Conservation (phyloP, 1,284 basidiomycete species). For the Cutaneotrichosporon curvatum region DNA sequence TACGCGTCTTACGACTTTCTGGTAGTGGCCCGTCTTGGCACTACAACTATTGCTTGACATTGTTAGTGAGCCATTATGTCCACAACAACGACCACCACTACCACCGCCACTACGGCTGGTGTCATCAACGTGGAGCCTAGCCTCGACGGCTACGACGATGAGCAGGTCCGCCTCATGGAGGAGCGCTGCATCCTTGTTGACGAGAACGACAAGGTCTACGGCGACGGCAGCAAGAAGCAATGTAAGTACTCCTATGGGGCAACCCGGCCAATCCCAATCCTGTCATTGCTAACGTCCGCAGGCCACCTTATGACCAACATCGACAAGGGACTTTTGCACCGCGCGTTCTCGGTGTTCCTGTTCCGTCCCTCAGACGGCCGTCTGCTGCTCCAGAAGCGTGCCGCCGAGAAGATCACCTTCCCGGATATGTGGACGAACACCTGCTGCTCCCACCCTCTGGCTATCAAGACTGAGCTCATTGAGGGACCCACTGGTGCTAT, state of each 20-base stretch:
- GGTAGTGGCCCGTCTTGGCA: no score
- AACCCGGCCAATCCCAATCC: no score
- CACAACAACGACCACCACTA: neutral
- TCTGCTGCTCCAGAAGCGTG: conserved; percentile 90
- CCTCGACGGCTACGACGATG: conserved; percentile 46
- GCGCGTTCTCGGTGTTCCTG: conserved; percentile 95
- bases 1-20: no score
- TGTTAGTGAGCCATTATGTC: neutral
- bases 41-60: no score
- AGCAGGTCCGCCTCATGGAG: conserved; percentile 76
- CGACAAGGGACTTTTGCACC: conserved; percentile 86
- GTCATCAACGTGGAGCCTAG: conserved; percentile 10
- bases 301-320: conserved; percentile 99
- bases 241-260: conserved; percentile 55
- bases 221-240: conserved; percentile 93
- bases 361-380: conserved; percentile 91
- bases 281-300: conserved; percentile 41
- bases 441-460: conserved; percentile 93
- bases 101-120: neutral
- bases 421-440: conserved; percentile 99
- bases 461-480: conserved; percentile 68
- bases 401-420: conserved; percentile 98
- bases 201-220: conserved; percentile 77
- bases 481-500: conserved; percentile 62
- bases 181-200: conserved; percentile 95